Percentiles rank a stretch among this genome's conserved stretches.
phyloP scores from a whole-genome alignment of 148 eudicot genomes.

The Vaccinium vitisidaea region DNA sequence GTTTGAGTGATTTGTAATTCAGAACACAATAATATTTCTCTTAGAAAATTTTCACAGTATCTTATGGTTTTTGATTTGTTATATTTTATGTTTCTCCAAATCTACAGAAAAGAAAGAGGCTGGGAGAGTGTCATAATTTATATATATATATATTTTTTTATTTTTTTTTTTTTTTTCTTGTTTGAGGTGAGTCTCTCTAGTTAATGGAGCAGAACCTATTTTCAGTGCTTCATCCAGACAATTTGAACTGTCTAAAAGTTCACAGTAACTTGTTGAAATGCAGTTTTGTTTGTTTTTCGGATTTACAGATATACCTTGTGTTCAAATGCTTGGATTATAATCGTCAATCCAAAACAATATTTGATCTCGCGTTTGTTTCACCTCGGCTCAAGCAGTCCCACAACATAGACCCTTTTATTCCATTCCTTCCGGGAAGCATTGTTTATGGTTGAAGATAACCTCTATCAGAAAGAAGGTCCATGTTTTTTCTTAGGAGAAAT shows the following conservation, averaged over 20 bases:
- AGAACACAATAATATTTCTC: constrained; percentile 49
- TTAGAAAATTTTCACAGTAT: constrained; percentile 20
- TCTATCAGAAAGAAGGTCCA: neutral
- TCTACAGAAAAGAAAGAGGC: constrained; percentile 24
- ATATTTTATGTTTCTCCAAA: constrained; percentile 18
- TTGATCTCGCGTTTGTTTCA: neutral
- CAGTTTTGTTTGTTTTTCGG: neutral
- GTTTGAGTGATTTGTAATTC: constrained; percentile 52
- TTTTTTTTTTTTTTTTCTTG: neutral
- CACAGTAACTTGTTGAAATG: neutral
- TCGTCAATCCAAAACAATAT: neutral
- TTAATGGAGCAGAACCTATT: neutral
- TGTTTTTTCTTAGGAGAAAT: neutral
- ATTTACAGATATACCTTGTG: neutral
- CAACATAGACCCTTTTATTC: neutral
- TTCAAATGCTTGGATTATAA: neutral
- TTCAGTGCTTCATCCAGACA: neutral
- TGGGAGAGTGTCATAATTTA: constrained; percentile 24
- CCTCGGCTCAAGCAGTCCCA: neutral
- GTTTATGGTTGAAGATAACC: neutral
- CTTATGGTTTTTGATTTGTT: constrained; percentile 21
- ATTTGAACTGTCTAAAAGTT: neutral
- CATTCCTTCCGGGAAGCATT: neutral
- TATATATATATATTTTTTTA: constrained; percentile 21
- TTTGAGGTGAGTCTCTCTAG: constrained; percentile 1